Base-by-base conservation (phyloP, 139 green algal species). In the Chlamydomonas applanata region DNA sequence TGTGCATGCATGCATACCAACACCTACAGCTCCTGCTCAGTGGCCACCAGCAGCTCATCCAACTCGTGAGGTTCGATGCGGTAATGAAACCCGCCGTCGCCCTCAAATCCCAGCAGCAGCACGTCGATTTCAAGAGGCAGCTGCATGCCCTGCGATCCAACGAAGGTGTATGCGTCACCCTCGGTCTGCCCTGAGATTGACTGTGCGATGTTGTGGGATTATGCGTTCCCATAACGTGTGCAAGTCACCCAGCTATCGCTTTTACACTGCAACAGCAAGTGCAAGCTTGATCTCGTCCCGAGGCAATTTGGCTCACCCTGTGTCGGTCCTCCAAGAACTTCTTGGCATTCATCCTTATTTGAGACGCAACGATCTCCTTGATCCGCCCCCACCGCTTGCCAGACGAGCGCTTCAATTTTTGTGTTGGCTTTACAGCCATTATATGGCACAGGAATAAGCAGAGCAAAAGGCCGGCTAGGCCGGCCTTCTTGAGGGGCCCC, bases 311-410 rank as follows among this genome's bases (percentile, higher is more conserved):
- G 40, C 40, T 49, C n/a, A 66, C 59, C 59, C 29, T 20, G 3
- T 35, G n/a, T 36, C 59, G 25, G 3, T 66, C 59, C 59, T 66
- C 20, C 59, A 66, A 34, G n/a, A 66, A 66, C 11, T 35, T 34
- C 59, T 66, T 66, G 17, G 59, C 27, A 3, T n/a, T 35, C n/a
- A 66, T 19, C 59, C 25, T 36, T 34, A 66, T 66, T 27, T 66
- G 20, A 4, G n/a, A 35, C 59, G 11, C 36, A 27, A 27, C 59
- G 11, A 36, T 66, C n/a, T 66, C 59, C 27, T 34, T 35, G 20
- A 66, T 22, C n/a, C 59, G 59, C 59, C 29, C 20, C 59, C 59
- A 66, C 36, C n/a, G 17, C 59, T 66, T 66, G n/a, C 20, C 59
- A 16, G 25, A n/a, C 4, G 25, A 35, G 59, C 59, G 59, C 27